Evolutionary conservation across 2,329 filamentous ascomycete genomes (phyloP).

Genomic region (Dactylella cylindrospora): DNA sequence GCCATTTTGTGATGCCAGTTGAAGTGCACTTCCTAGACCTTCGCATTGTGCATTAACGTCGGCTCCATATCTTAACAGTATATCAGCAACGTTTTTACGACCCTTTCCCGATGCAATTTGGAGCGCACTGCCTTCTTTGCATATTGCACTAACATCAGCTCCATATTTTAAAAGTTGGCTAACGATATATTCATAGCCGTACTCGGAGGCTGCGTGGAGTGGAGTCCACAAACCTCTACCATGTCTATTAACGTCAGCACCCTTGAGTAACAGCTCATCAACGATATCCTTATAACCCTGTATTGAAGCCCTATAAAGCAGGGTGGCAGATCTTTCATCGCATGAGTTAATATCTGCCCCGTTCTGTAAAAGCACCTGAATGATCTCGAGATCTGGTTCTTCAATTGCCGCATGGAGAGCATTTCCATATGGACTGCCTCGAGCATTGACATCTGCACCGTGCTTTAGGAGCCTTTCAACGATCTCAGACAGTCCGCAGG

Average conservation of each 20-base stretch:
- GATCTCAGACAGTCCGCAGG: background rate
- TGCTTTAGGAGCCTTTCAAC: background rate
- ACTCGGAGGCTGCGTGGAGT: too few relatives aligned
- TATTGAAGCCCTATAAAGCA: background rate
- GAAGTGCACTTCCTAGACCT: background rate
- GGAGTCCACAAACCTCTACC: background rate
- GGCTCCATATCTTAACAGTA: background rate
- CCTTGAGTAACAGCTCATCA: background rate
- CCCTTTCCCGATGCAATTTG: too few relatives aligned
- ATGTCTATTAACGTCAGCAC: background rate
- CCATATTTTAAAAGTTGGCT: too few relatives aligned
- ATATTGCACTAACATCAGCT: too few relatives aligned
- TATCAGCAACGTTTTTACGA: too few relatives aligned
- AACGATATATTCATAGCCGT: too few relatives aligned
- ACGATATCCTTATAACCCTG: background rate
- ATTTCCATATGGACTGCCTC: background rate
- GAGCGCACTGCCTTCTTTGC: too few relatives aligned
- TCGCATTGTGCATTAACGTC: background rate
- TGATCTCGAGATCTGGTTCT: background rate
- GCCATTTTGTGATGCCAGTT: background rate
- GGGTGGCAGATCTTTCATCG: background rate
- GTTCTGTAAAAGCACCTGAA: background rate
- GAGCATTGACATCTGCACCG: background rate
- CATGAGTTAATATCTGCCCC: background rate
- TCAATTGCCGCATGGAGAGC: background rate